Conservation (phyloP, 2,329 filamentous ascomycete genomes). For the Xylariaceae sp. region DNA sequence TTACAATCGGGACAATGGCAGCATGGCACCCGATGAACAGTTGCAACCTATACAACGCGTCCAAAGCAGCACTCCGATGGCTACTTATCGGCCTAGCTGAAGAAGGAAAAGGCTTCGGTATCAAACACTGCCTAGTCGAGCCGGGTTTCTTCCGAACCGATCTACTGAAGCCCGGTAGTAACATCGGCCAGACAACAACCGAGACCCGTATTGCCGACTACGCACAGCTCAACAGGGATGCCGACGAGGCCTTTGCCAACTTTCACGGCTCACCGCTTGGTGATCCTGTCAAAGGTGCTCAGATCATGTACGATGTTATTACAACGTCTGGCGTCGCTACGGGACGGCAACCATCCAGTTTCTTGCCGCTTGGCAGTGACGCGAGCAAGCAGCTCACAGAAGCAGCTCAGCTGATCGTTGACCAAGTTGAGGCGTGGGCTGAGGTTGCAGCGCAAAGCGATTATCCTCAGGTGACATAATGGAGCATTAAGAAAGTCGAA, state of each 20-base stretch:
- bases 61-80: constrained; percentile 35
- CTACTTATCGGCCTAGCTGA: constrained; percentile 22
- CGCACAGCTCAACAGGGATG: constrained; percentile 9
- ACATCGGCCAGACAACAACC: constrained; percentile 5
- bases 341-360: constrained; percentile 23
- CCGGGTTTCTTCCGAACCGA: constrained; percentile 36
- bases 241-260: constrained; percentile 6
- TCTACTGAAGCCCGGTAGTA: constrained; percentile 23
- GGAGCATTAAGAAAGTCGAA: too few relatives aligned
- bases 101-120: constrained; percentile 34
- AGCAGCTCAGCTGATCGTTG: constrained; percentile 29
- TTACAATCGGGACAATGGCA: constrained; percentile 36
- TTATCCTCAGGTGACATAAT: neutral
- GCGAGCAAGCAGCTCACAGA: constrained; percentile 10
- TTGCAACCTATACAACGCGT: constrained; percentile 34
- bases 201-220: constrained; percentile 14
- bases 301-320: constrained; percentile 32
- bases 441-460: constrained; percentile 29
- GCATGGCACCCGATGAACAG: constrained; percentile 28
- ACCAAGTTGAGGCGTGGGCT: constrained; percentile 34
- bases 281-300: constrained; percentile 30
- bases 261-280: constrained; percentile 26
- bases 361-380: constrained; percentile 31
- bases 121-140: constrained; percentile 35
- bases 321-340: constrained; percentile 24